Evolutionary conservation across 768 basidiomycete genomes (phyloP).

Genomic region (Gloeostereum incarnatum): DNA sequence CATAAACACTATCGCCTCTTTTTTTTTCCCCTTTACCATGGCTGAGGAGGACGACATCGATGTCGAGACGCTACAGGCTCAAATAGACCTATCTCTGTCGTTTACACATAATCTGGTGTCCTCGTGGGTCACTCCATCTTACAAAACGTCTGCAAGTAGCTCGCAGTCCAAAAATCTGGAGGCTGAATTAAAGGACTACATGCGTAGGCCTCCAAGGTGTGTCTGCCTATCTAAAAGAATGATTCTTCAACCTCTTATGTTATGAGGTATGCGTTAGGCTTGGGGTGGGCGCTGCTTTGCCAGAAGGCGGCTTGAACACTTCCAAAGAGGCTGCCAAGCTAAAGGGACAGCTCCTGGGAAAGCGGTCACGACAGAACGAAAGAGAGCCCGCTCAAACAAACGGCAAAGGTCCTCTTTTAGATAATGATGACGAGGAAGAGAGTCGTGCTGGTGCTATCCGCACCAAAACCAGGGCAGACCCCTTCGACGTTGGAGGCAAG

Average conservation of each 20-base stretch:
- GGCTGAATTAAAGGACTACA: conserved; percentile 54
- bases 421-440: conserved; percentile 43
- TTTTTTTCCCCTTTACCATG: conserved; percentile 3
- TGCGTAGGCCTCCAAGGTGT: conserved; percentile 67
- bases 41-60: conserved; percentile 50
- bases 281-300: conserved; percentile 63
- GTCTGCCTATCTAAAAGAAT: conserved; percentile 13
- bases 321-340: conserved; percentile 53
- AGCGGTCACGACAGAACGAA: conserved; percentile 36
- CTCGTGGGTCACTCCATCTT: conserved; percentile 63
- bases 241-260: conserved; percentile 7
- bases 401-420: conserved; percentile 15
- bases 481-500: conserved; percentile 41
- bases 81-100: conserved; percentile 74
- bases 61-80: conserved; percentile 65
- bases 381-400: conserved; percentile 22
- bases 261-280: conserved; percentile 31
- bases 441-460: conserved; percentile 47
- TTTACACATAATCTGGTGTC: conserved; percentile 64
- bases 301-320: conserved; percentile 30
- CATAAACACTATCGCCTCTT: too few species aligned
- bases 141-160: conserved; percentile 25
- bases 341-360: conserved; percentile 46
- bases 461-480: conserved; percentile 52
- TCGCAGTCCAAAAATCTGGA: conserved; percentile 24